A percentile compares a stretch with the other conserved stretches of the same genome.
Conservation (phyloP, 169 alveolate species). For the Cyclospora cayetanensis region DNA sequence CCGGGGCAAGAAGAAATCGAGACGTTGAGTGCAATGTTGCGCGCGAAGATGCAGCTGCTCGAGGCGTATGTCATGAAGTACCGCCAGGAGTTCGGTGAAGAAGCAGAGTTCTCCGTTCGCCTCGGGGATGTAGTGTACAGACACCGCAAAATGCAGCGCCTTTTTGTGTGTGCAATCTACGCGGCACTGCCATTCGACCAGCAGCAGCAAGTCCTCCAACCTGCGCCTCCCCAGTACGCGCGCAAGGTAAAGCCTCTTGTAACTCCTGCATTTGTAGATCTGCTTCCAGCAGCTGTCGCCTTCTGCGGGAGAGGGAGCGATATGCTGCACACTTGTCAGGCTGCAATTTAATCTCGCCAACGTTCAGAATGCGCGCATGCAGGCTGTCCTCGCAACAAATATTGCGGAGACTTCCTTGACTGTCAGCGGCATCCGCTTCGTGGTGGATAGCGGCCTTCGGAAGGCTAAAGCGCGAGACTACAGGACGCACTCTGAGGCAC, state of each 20-base stretch:
- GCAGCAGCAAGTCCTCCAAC: slow-evolving; percentile 96
- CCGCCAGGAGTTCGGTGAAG: background rate
- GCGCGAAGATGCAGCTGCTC: slow-evolving; percentile 90
- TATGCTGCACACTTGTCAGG: too few relatives aligned
- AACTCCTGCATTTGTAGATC: background rate
- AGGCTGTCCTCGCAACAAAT: slow-evolving; percentile 87
- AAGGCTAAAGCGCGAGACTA: slow-evolving; percentile 93
- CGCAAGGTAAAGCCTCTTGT: slow-evolving; percentile 80
- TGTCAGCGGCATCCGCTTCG: slow-evolving; percentile 86
- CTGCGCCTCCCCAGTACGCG: slow-evolving; percentile 80
- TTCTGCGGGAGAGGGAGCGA: too few relatives aligned
- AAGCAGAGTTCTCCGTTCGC: background rate
- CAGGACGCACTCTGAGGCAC: slow-evolving; percentile 96
- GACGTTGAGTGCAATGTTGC: slow-evolving; percentile 86
- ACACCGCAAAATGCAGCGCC: slow-evolving; percentile 76
- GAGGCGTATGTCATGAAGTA: slow-evolving; percentile 26
- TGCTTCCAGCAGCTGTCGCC: too few relatives aligned
- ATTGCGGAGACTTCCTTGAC: slow-evolving; percentile 94
- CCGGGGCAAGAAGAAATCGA: slow-evolving; percentile 99
- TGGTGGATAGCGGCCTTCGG: slow-evolving; percentile 88
- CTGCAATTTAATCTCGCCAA: too few relatives aligned
- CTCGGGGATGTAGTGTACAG: background rate
- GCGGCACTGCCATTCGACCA: slow-evolving; percentile 97
- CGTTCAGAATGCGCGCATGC: too few relatives aligned
- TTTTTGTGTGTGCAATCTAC: slow-evolving; percentile 95